Percentiles rank a stretch among this genome's conserved stretches.
Evolutionary conservation across 176 grass and related monocot species (phyloP).

Genomic region (Oryza longistaminata): DNA sequence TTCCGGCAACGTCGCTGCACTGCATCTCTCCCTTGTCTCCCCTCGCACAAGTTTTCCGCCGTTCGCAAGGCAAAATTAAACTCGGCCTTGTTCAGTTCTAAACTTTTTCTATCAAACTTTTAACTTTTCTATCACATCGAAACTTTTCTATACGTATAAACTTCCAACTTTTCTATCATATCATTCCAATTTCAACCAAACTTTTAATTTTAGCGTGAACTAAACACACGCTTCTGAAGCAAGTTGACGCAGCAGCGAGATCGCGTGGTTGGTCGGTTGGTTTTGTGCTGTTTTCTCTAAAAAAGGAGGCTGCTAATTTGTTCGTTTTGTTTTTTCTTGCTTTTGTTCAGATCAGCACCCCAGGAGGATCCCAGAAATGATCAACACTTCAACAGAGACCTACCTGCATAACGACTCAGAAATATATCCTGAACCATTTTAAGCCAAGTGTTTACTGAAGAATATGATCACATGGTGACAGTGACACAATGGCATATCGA

Average conservation of each 20-base stretch:
- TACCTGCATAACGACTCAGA: not conserved
- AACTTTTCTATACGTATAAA: too few species aligned
- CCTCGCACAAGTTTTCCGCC: not conserved
- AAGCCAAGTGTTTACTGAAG: not conserved
- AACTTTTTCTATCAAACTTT: too few species aligned
- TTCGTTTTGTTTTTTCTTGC: not conserved
- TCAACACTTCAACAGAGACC: not conserved
- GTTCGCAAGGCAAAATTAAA: not conserved
- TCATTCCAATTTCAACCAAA: too few species aligned
- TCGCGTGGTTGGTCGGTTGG: not conserved
- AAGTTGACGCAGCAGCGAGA: not conserved
- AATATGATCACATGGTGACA: constrained; percentile 3
- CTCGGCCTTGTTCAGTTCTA: too few species aligned
- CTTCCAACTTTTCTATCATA: too few species aligned
- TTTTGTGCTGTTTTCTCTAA: not conserved
- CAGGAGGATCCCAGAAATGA: not conserved
- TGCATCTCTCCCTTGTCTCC: not conserved
- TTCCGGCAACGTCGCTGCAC: constrained; percentile 1
- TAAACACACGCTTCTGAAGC: too few species aligned
- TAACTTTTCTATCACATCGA: too few species aligned
- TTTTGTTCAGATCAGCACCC: not conserved
- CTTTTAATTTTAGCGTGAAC: too few species aligned
- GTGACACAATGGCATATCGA: not conserved
- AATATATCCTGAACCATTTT: not conserved
- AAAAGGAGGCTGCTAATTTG: not conserved